These are phyloP conservation scores for Lipomyces oligophaga DNA, from an alignment of 805 yeast species.

Conservation along the genomic window DNA sequence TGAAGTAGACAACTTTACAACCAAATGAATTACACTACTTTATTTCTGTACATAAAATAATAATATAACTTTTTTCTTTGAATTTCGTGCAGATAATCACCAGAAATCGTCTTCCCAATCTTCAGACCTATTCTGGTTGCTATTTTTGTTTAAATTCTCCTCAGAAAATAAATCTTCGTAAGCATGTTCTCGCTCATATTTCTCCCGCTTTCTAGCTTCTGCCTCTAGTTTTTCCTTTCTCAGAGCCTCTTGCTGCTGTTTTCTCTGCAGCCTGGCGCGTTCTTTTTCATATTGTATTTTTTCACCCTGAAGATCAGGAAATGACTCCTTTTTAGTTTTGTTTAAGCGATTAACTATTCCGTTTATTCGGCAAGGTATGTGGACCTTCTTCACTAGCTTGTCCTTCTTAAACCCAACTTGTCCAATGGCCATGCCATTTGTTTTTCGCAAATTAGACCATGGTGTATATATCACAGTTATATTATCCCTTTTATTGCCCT, in stretches of 20 bases:
- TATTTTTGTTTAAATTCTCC: conserved; percentile 43
- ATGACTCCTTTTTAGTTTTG: conserved; percentile 58
- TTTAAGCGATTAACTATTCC: conserved; percentile 56
- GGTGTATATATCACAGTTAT: conserved; percentile 70
- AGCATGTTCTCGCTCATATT: conserved; percentile 41
- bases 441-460: conserved; percentile 62
- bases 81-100: conserved; percentile 32
- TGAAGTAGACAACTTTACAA: not conserved
- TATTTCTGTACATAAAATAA: not conserved
- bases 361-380: conserved; percentile 56
- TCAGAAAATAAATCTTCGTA: conserved; percentile 50
- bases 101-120: conserved; percentile 58
- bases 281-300: conserved; percentile 43
- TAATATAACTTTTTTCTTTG: not conserved
- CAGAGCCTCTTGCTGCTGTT: conserved; percentile 40
- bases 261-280: conserved; percentile 32
- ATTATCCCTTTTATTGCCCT: conserved; percentile 66
- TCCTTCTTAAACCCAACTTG: conserved; percentile 69
- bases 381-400: conserved; percentile 49
- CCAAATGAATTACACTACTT: not conserved
- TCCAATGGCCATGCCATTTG: conserved; percentile 71
- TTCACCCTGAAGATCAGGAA: conserved; percentile 47
- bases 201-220: conserved; percentile 33
- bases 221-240: conserved; percentile 42
- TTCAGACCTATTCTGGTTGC: conserved; percentile 48